Base-by-base conservation (phyloP, 495 filamentous ascomycete genomes). In the Annulohypoxylon maeteangense region DNA sequence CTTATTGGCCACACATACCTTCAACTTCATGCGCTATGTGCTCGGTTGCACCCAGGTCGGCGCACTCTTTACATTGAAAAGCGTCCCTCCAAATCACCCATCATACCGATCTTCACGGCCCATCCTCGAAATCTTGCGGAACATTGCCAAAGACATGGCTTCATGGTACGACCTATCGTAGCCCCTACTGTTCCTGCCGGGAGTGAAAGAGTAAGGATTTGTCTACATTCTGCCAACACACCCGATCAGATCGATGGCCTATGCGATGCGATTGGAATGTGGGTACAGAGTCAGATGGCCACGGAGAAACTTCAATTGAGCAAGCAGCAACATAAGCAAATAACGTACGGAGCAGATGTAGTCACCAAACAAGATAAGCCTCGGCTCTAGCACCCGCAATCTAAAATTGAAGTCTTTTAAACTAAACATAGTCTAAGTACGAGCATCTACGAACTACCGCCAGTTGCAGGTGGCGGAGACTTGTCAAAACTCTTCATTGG, bases 181-280 rank as follows among this genome's bases (percentile, higher is more conserved):
- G 81, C 85, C 7, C 87, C 87, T 1, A 88, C 86, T 0, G 86
- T 88, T n/a, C 85, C 85, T 0, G 72, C 68, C 3, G 85, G 86
- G 3, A 81, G 74, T 11, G 81, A 85, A 59, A 77, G 87, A 64
- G 78, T 89, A 12, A 77, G 87, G 18, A 68, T 89, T 7, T 88
- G 86, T 74, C 71, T 89, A 25, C 87, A 88, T 71, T 84, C 84
- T 31, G 80, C 78, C 8, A 88, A 88, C 74, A 85, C 82, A 0
- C 68, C 58, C 5, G 75, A 74, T 22, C 80, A 89, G 58, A 71
- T 87, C 11, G 72, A 83, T 1, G 74, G 70, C 2, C 66, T 89
- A 12, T 80, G 84, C 1, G 18, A 16, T 1, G 75, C 74, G 6
- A 80, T 89, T 40, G 78, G 77, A 58, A 47, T 62, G 3, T 89